A percentile compares a stretch with the other conserved stretches of the same genome.
Evolutionary conservation across 148 eudicot species (phyloP).

Genomic region (Persicaria maculosa): DNA sequence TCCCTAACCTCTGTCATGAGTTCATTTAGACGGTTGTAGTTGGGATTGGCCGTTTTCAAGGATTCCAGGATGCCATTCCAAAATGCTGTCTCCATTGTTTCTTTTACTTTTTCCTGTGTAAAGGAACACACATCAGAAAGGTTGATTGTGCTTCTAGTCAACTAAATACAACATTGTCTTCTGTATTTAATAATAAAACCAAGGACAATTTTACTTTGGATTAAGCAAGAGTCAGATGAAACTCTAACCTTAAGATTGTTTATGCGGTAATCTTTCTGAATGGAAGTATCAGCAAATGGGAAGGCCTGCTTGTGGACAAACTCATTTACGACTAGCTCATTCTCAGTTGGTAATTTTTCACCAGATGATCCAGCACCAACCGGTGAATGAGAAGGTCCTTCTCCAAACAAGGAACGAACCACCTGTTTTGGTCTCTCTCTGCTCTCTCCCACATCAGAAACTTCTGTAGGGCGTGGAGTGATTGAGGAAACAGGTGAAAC

Average conservation of each 20-base stretch:
- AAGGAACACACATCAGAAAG: neutral
- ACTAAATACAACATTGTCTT: neutral
- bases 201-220: too few species aligned
- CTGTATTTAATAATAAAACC: neutral
- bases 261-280: neutral
- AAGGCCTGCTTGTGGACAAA: conserved; percentile 10
- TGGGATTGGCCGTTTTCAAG: conserved; percentile 1
- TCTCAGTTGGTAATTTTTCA: neutral
- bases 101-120: conserved; percentile 3
- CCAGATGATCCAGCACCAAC: neutral
- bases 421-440: conserved; percentile 10
- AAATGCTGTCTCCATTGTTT: conserved; percentile 13
- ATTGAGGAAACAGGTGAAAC: conserved; percentile 10
- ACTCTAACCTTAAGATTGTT: conserved; percentile 5
- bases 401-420: conserved; percentile 12
- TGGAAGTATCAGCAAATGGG: conserved; percentile 2
- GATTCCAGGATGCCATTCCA: conserved; percentile 11
- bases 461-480: neutral
- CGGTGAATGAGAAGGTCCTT: conserved; percentile 1
- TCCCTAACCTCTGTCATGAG: conserved; percentile 13
- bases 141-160: neutral
- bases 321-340: conserved; percentile 9
- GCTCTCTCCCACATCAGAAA: conserved; percentile 9
- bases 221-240: neutral
- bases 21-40: conserved; percentile 2